Evolutionary conservation across 2,329 filamentous ascomycete genomes (phyloP), one percentile per base, ranked within the genome.

Genomic region (Teratosphaeria epicoccoides): DNA sequence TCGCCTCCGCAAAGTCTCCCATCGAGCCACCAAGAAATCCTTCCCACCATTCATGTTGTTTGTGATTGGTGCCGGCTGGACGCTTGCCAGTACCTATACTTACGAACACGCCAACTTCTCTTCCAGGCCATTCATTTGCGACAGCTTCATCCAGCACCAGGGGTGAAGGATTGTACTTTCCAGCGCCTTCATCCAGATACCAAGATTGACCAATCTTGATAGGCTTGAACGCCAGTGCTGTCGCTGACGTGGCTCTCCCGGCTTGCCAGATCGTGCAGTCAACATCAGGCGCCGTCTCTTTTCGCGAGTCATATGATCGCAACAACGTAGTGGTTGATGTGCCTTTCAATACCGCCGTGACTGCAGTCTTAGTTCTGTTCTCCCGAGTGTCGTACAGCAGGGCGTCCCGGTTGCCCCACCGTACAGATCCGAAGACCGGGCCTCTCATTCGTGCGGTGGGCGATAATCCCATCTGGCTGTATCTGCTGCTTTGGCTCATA

Each of bases 221-320:
- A 0, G 91, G 89, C 68, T 98, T 98, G 73, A 98, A 98, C 1
- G 93, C 93, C 43, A 96, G 76, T 0, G 87, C 88, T 1, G 91
- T 93, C 0, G 93, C 88, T 49, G 81, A 88, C 1, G 93, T 98
- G n/a, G 93, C 93, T 54, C 93, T 82, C 10, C 93, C 93, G 4
- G 93, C 93, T 71, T 98, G 85, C 93, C 93, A 98, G 52, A 98
- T 93, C 45, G 85, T 95, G 70, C 90, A 95, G 64, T 95, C 87
- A 55, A 88, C 91, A 68, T 96, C 90, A 2, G 91, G 87, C 0
- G 89, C 80, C 0, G 90, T 86, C 68, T 97, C 93, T 68, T 86
- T 88, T 62, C 91, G 81, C 14, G 93, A 97, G 67, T 97, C 91
- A 70, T 98, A 98, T 1, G 91, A 97, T 58, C 93, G 84, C 51